Evolutionary conservation across 495 filamentous ascomycete genomes (phyloP).

Genomic region (Talaromyces borbonicus): DNA sequence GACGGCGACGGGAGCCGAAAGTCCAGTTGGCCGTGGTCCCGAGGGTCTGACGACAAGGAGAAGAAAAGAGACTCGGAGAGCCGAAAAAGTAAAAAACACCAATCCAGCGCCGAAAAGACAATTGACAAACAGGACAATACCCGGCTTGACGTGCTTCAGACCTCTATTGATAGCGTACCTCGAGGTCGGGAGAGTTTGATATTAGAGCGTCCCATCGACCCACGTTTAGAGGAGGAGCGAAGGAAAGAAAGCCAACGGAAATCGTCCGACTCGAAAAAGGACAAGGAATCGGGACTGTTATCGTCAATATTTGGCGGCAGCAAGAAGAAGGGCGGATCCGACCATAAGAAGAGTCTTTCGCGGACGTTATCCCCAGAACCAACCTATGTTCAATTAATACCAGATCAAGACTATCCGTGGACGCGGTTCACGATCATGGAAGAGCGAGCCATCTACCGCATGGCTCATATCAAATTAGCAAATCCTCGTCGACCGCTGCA

Average conservation of each 20-base stretch:
- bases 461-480: conserved; percentile 97
- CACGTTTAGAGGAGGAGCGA: conserved; percentile 68
- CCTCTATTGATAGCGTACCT: conserved; percentile 56
- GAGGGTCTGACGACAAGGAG: conserved; percentile 60
- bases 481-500: conserved; percentile 88
- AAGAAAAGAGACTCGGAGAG: conserved; percentile 53
- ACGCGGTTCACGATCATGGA: conserved; percentile 92
- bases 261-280: conserved; percentile 71
- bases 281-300: conserved; percentile 73
- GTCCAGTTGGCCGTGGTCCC: conserved; percentile 77
- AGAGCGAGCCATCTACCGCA: conserved; percentile 93
- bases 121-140: conserved; percentile 58
- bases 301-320: conserved; percentile 84
- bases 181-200: conserved; percentile 77
- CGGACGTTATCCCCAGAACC: conserved; percentile 77
- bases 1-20: conserved; percentile 54
- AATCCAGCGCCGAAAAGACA: conserved; percentile 41
- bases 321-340: conserved; percentile 58
- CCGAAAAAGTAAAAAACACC: conserved; percentile 51
- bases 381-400: conserved; percentile 54
- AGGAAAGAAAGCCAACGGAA: conserved; percentile 73
- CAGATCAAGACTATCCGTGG: conserved; percentile 92
- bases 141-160: conserved; percentile 71
- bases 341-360: conserved; percentile 65
- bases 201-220: conserved; percentile 68